Evolutionary conservation across 345 rosid species (phyloP).

Genomic region (Gossypium ekmanianum): DNA sequence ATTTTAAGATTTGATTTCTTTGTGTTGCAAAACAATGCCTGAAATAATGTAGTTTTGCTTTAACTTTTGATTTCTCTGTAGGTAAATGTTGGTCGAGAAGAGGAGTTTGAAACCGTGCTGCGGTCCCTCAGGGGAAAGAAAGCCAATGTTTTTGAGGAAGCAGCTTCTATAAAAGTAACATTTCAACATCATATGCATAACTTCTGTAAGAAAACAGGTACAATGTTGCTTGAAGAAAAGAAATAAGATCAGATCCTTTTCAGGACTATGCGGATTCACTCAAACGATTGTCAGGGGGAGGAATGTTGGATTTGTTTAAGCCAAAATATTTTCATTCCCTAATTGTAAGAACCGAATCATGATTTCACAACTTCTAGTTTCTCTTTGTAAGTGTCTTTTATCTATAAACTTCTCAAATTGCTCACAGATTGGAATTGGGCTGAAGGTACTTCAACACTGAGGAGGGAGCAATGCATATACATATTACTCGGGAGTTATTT

Average conservation of each 20-base stretch:
- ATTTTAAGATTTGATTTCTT: background rate
- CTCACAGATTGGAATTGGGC: background rate
- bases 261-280: background rate
- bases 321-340: background rate
- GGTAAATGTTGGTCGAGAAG: background rate
- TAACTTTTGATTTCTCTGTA: background rate
- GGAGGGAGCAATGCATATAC: background rate
- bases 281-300: background rate
- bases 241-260: background rate
- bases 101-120: background rate
- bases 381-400: background rate
- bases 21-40: background rate
- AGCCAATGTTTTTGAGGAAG: background rate
- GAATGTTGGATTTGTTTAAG: constrained; percentile 5
- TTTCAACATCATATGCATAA: background rate
- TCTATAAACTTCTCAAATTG: background rate
- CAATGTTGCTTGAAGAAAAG: background rate
- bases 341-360: background rate
- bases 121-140: background rate
- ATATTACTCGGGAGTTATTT: background rate
- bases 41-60: background rate
- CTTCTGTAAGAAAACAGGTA: background rate
- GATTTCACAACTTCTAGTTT: background rate
- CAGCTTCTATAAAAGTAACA: background rate
- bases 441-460: background rate